Conservation (phyloP, 1,284 basidiomycete genomes). For the Tilletia horrida region DNA sequence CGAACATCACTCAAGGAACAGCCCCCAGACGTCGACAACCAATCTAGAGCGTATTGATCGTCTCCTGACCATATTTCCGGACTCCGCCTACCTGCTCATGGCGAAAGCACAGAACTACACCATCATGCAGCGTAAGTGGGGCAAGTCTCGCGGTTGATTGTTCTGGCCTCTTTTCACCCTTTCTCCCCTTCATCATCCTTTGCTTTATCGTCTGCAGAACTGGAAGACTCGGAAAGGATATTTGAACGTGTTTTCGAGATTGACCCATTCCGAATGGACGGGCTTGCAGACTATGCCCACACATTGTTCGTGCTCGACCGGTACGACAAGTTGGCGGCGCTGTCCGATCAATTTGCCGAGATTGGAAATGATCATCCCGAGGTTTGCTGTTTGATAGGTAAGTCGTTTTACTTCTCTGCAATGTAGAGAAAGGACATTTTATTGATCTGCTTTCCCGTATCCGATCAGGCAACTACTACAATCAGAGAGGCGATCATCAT, state of each 20-base stretch:
- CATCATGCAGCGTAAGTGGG: constrained; percentile 18
- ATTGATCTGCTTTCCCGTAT: background rate
- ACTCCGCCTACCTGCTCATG: constrained; percentile 75
- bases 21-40: constrained; percentile 58
- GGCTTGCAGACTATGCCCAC: constrained; percentile 94
- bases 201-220: too few relatives aligned
- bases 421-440: background rate
- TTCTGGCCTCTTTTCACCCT: too few relatives aligned
- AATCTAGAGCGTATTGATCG: constrained; percentile 44
- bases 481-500: constrained; percentile 84
- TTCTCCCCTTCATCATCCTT: too few relatives aligned
- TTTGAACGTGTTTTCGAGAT: constrained; percentile 55
- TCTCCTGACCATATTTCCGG: constrained; percentile 76
- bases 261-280: constrained; percentile 88
- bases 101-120: constrained; percentile 21
- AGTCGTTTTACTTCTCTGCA: constrained; percentile 45
- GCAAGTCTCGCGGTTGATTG: too few relatives aligned
- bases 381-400: constrained; percentile 90
- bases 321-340: constrained; percentile 76
- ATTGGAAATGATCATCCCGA: constrained; percentile 55
- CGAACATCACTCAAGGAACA: constrained; percentile 79
- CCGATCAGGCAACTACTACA: constrained; percentile 85
- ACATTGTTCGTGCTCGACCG: constrained; percentile 94
- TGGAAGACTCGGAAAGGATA: constrained; percentile 44
- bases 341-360: constrained; percentile 66